Evolutionary conservation across 129 eudicot species (phyloP).

Genomic region (Chrysanthemum seticuspe): DNA sequence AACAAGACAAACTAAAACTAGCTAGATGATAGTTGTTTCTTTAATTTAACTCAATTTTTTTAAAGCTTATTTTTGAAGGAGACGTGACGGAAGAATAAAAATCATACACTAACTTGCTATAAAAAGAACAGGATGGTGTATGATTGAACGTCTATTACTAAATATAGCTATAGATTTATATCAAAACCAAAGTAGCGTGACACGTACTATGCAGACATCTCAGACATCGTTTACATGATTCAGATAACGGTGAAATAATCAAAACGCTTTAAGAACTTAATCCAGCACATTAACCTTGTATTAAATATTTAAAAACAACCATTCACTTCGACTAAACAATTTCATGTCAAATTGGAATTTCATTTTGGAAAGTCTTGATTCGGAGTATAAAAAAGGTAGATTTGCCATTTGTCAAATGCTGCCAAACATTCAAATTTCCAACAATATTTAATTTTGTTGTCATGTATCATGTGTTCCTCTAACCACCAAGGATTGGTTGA

Average conservation of each 20-base stretch:
- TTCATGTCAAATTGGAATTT: conserved; percentile 5
- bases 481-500: conserved; percentile 20
- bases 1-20: background rate
- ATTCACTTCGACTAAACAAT: background rate
- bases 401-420: conserved; percentile 3
- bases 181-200: background rate
- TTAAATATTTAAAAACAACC: background rate
- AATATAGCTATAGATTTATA: background rate
- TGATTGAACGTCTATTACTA: conserved; percentile 1
- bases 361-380: conserved; percentile 6
- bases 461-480: conserved; percentile 34
- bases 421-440: conserved; percentile 4
- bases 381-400: background rate
- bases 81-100: conserved; percentile 4
- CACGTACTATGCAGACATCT: conserved; percentile 2
- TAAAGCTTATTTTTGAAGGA: conserved; percentile 8
- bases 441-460: background rate
- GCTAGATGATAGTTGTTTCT: background rate
- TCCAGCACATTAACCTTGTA: background rate
- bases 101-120: background rate
- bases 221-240: conserved; percentile 4
- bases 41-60: background rate
- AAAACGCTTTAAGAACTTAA: background rate
- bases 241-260: background rate
- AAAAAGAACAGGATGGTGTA: conserved; percentile 7